Conservation (phyloP, 495 filamentous ascomycete species). For the Podospora australis region DNA sequence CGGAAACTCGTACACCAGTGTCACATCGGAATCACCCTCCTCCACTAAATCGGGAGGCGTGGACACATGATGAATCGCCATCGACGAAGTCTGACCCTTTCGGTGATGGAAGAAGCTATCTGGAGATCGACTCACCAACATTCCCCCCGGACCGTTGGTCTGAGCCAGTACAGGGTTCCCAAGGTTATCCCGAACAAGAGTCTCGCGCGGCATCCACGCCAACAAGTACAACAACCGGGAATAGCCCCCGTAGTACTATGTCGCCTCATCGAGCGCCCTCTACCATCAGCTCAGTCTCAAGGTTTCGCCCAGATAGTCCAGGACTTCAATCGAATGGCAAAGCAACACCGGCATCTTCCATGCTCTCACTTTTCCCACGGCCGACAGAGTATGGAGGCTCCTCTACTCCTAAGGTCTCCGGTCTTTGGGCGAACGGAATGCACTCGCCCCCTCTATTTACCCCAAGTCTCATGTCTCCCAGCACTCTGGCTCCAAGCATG, state of each 20-base stretch:
- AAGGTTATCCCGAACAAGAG: not conserved
- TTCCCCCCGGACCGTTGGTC: not conserved
- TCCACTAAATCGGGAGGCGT: constrained; percentile 1
- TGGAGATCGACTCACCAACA: not conserved
- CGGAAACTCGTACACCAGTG: not conserved
- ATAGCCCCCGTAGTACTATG: not conserved
- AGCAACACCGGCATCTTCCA: not conserved
- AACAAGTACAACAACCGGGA: not conserved
- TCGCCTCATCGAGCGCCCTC: not conserved
- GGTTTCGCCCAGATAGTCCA: not conserved
- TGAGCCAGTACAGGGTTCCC: not conserved
- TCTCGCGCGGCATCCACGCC: not conserved
- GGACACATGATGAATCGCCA: constrained; percentile 8
- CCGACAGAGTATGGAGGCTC: constrained; percentile 6
- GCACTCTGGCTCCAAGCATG: not conserved
- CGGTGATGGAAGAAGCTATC: not conserved
- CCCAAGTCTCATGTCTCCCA: not conserved
- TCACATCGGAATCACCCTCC: constrained; percentile 4
- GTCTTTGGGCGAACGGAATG: not conserved
- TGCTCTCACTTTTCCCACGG: not conserved
- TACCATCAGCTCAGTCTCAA: not conserved
- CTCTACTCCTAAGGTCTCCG: not conserved
- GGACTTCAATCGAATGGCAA: not conserved
- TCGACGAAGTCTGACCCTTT: constrained; percentile 14
- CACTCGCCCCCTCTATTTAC: not conserved